phyloP scores from a whole-genome alignment of 129 eudicot species.

The Escallonia rubra region DNA sequence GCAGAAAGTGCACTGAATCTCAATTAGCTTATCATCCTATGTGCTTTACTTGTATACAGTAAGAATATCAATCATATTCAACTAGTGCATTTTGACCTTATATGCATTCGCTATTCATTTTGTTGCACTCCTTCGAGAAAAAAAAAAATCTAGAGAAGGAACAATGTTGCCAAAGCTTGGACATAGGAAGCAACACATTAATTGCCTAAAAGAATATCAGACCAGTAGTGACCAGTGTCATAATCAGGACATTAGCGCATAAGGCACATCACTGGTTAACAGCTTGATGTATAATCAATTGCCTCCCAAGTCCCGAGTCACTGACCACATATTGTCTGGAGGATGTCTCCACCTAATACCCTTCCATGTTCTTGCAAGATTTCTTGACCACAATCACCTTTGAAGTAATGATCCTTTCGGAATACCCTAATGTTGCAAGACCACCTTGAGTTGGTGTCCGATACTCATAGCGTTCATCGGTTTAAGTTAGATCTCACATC shows the following conservation, averaged over 20 bases:
- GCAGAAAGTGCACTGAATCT: slow-evolving; percentile 32
- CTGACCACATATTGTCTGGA: too few species aligned
- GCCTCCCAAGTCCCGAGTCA: background rate
- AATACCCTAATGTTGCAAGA: too few species aligned
- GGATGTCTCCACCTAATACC: background rate
- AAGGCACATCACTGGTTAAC: background rate
- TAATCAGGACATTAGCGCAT: background rate
- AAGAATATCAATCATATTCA: background rate
- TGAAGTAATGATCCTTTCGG: too few species aligned
- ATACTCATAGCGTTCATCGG: too few species aligned
- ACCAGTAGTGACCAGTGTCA: slow-evolving; percentile 10
- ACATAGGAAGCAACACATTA: too few species aligned
- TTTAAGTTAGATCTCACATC: too few species aligned
- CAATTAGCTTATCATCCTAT: slow-evolving; percentile 15
- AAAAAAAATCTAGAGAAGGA: too few species aligned
- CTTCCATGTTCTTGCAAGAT: too few species aligned
- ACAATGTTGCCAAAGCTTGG: too few species aligned
- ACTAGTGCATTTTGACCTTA: background rate
- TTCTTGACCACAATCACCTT: background rate
- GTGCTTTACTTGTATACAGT: slow-evolving; percentile 12
- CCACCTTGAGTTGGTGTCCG: too few species aligned
- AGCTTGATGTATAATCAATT: background rate
- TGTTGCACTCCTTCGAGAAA: too few species aligned
- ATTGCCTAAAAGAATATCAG: too few species aligned
- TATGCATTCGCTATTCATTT: background rate